Evolutionary conservation across 768 basidiomycete species (phyloP).

Genomic region (Leccinum disarticulatum): DNA sequence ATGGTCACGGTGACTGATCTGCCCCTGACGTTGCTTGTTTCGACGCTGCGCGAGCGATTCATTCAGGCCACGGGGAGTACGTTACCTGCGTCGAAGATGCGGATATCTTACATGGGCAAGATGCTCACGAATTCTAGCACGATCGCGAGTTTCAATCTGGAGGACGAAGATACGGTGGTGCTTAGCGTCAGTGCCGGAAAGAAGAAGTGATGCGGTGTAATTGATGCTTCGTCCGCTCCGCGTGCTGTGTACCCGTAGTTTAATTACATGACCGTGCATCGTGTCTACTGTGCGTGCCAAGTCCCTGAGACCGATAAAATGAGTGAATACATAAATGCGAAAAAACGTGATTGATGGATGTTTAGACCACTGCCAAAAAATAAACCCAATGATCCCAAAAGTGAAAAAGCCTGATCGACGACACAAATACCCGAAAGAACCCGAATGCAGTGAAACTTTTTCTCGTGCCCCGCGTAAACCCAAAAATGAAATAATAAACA

Average conservation of each 20-base stretch:
- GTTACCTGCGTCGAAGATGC: constrained; percentile 77
- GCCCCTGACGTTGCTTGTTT: constrained; percentile 81
- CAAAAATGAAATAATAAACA: constrained; percentile 9
- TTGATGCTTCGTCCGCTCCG: constrained; percentile 4
- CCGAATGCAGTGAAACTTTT: background rate
- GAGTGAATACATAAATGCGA: constrained; percentile 15
- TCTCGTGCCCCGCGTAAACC: constrained; percentile 16
- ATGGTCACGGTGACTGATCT: constrained; percentile 78
- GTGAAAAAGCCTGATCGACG: background rate
- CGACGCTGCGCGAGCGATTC: constrained; percentile 88
- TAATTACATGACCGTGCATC: constrained; percentile 14
- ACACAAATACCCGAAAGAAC: constrained; percentile 2
- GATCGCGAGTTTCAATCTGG: constrained; percentile 85
- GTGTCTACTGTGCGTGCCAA: constrained; percentile 9
- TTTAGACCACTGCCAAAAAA: background rate
- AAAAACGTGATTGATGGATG: constrained; percentile 16
- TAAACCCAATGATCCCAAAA: constrained; percentile 10
- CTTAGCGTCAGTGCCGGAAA: constrained; percentile 74
- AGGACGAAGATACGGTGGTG: constrained; percentile 83
- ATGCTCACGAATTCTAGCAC: constrained; percentile 86
- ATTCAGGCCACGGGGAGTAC: constrained; percentile 73
- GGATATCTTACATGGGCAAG: constrained; percentile 77
- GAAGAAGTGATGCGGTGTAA: constrained; percentile 52
- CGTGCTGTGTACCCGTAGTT: constrained; percentile 12
- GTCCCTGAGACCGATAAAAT: constrained; percentile 17